Evolutionary conservation across 768 basidiomycete species (phyloP).

Genomic region (Boletus pseudo-olivaceus): DNA sequence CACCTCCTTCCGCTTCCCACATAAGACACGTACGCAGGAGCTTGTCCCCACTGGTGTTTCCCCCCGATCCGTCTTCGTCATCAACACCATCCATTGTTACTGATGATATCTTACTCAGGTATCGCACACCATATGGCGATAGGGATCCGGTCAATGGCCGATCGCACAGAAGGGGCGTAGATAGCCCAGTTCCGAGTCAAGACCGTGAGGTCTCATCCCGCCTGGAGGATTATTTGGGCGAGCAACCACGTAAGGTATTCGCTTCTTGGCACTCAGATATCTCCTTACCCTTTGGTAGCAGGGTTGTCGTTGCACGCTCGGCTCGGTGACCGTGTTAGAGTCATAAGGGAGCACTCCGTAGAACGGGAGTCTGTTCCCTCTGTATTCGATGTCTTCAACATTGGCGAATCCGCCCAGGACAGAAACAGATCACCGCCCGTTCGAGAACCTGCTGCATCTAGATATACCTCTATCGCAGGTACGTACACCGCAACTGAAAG

Average conservation of each 20-base stretch:
- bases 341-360: slow-evolving; percentile 19
- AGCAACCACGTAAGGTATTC: slow-evolving; percentile 10
- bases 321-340: slow-evolving; percentile 12
- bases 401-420: slow-evolving; percentile 21
- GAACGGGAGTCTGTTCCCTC: slow-evolving; percentile 24
- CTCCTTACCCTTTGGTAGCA: neutral
- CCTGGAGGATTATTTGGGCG: slow-evolving; percentile 1
- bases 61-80: slow-evolving; percentile 14
- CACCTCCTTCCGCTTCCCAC: slow-evolving; percentile 6
- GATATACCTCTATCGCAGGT: slow-evolving; percentile 13
- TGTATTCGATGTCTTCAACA: slow-evolving; percentile 30
- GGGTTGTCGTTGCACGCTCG: slow-evolving; percentile 7
- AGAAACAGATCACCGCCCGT: slow-evolving; percentile 10
- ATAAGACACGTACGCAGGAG: slow-evolving; percentile 19
- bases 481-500: neutral
- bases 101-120: slow-evolving; percentile 17
- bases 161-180: slow-evolving; percentile 5
- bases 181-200: slow-evolving; percentile 1
- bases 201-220: slow-evolving; percentile 6
- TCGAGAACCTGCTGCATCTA: slow-evolving; percentile 8
- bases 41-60: slow-evolving; percentile 24
- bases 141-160: neutral
- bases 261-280: neutral
- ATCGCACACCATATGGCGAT: slow-evolving; percentile 6
- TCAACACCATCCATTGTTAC: slow-evolving; percentile 10